Percentiles rank a stretch among this genome's conserved stretches.
phyloP scores from a whole-genome alignment of 257 asterid species.

The Gynochthodes officinalis region DNA sequence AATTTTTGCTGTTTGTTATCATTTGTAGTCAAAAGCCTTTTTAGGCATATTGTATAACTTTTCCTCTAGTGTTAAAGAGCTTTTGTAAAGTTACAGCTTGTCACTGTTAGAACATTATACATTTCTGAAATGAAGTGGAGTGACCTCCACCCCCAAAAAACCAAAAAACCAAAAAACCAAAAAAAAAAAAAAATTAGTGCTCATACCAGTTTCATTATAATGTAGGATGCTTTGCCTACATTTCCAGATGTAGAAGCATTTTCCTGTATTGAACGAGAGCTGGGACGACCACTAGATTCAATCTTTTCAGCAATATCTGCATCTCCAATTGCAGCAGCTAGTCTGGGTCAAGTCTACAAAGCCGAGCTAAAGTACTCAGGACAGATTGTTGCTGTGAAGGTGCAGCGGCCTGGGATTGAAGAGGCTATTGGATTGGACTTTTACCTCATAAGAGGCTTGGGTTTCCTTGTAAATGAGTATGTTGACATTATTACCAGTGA shows the following conservation, averaged over 20 bases:
- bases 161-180: neutral
- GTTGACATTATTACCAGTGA: slow-evolving; percentile 78
- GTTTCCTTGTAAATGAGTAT: slow-evolving; percentile 73
- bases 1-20: neutral
- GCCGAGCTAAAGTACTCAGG: slow-evolving; percentile 84
- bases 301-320: slow-evolving; percentile 77
- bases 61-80: neutral
- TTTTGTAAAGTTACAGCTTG: neutral
- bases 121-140: neutral
- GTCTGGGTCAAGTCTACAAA: slow-evolving; percentile 98
- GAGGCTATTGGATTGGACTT: slow-evolving; percentile 91
- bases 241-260: slow-evolving; percentile 96
- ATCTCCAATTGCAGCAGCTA: slow-evolving; percentile 98
- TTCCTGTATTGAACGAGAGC: slow-evolving; percentile 87
- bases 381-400: slow-evolving; percentile 94
- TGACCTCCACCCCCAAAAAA: neutral
- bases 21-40: neutral
- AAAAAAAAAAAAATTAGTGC: neutral
- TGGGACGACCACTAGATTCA: slow-evolving; percentile 74
- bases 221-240: slow-evolving; percentile 96
- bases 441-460: slow-evolving; percentile 83
- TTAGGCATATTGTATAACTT: neutral
- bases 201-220: slow-evolving; percentile 9
- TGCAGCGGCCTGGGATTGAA: slow-evolving; percentile 95
- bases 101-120: neutral